Evolutionary conservation across 257 asterid species (phyloP), one percentile per base, ranked within the genome.

Genomic region (Solanum piurae): DNA sequence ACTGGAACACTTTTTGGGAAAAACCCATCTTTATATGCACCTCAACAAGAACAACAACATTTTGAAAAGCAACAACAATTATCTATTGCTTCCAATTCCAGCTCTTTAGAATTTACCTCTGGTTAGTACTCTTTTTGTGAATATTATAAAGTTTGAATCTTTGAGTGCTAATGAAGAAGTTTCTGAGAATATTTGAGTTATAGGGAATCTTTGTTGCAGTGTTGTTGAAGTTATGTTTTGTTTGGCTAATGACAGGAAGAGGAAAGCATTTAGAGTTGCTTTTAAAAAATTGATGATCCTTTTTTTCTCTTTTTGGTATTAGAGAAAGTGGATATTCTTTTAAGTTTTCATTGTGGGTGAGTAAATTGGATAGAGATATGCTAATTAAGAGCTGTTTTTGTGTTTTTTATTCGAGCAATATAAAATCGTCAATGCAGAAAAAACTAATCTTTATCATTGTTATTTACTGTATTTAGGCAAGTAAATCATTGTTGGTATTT

Each of bases 1-100:
- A 89, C 92, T n/a, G 99, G 99, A 86, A 91, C 98, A n/a, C 95
- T 94, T 84, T 92, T 93, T 52, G 92, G 94, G 88, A 90, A 90
- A 83, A 92, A 72, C 49, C 74, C 92, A 87, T 82, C 90, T 64
- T 62, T 88, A 36, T 74, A 86, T 89, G 87, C 83, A 23, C 89
- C 89, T 89, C 84, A 89, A 83, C 91, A 84, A 42, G 90, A 90
- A 72, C 88, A 55, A 38, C 68, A 87, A 71, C 92, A 86, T 85
- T 89, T 83, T 14, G 88, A 83, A 49, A 89, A 85, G 83, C 91
- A 91, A 88, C 90, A 83, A 16, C 74, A 86, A 6, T 86, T 89
- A 7, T n/a, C 76, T 25, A 75, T 87, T 69, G 55, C 87, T 86
- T 87, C 89, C 52, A 91, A 88, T 79, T 83, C 64, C 87, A 37